Evolutionary conservation across 2,329 filamentous ascomycete species (phyloP).

Genomic region (Lecanosticta acicola): DNA sequence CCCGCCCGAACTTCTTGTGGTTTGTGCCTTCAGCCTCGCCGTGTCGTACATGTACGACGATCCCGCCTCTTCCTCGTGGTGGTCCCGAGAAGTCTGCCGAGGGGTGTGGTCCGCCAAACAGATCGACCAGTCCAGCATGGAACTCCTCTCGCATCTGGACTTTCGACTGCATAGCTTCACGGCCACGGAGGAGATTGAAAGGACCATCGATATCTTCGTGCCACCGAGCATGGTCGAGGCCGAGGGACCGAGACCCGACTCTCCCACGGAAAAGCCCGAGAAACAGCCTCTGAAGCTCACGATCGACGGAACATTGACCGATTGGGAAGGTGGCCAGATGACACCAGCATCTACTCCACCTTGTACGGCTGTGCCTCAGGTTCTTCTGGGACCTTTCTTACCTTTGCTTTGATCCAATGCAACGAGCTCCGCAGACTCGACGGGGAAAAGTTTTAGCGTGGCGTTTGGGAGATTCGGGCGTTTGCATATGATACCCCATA

Average conservation of each 20-base stretch:
- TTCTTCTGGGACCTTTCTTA: background rate
- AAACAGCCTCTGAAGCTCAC: constrained; percentile 2
- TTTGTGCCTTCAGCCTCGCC: constrained; percentile 25
- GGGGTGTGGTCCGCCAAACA: constrained; percentile 14
- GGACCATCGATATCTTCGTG: constrained; percentile 2
- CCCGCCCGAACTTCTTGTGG: constrained; percentile 22
- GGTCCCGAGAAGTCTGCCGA: constrained; percentile 23
- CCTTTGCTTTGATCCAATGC: background rate
- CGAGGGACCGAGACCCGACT: background rate
- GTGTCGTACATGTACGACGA: constrained; percentile 26
- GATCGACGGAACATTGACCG: background rate
- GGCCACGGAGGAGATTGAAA: constrained; percentile 9
- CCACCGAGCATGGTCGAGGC: no score
- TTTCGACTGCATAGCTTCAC: constrained; percentile 24
- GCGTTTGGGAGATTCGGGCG: no score
- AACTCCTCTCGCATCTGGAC: constrained; percentile 22
- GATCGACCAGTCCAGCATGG: constrained; percentile 18
- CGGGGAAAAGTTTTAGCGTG: background rate
- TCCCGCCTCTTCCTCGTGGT: constrained; percentile 18
- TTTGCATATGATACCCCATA: no score
- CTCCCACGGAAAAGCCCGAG: background rate
- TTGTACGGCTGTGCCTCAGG: background rate
- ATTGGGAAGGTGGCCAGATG: constrained; percentile 8
- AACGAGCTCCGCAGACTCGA: background rate
- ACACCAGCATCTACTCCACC: constrained; percentile 3